Evolutionary conservation across 768 basidiomycete species (phyloP), one percentile per base, ranked within the genome.

Genomic region (Mycena rosella): DNA sequence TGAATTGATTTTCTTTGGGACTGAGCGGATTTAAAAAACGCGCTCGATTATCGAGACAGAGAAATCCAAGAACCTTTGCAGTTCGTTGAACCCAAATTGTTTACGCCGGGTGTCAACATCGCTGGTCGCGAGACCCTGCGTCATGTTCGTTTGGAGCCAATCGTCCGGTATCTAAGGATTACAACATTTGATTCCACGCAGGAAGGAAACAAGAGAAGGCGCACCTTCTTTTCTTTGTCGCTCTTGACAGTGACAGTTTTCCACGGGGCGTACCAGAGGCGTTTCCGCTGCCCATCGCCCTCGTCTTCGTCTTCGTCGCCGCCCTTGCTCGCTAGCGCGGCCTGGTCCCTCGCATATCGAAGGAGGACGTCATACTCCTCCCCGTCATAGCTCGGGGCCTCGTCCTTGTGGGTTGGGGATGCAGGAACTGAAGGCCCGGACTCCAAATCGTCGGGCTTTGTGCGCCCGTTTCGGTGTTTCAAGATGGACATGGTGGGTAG

Each of bases 191-290:
- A 47, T 24, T 63, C 18, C 13, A 38, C n/a, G 17, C 26, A 29
- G 18, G n/a, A 14, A 14, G 26, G 18, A 36, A 30, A 42, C 4
- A 26, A n/a, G 32, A 30, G n/a, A 32, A 54, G 20, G 45, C 55
- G n/a, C 45, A 77, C 79, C 73, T 79, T 78, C 75, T 74, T 75
- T 36, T 74, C 70, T 32, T 68, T 72, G 17, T 75, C 71, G 52
- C 59, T 61, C 36, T 74, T 52, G 17, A 75, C 72, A 48, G 74
- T 74, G 47, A 77, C 73, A 63, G 74, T 83, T 71, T 81, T 83
- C 84, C 84, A 85, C 17, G 84, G 84, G 27, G 78, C 75, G 68
- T 85, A 85, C 85, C 85, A 85, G 1, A 80, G 68, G 20, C 85
- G 74, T 75, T 66, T 49, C 72, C 24, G 55, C 63, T 58, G 47